These are phyloP conservation scores for Thermochaetoides dissita DNA, from an alignment of 2,329 filamentous ascomycete species.

Conservation along the genomic window DNA sequence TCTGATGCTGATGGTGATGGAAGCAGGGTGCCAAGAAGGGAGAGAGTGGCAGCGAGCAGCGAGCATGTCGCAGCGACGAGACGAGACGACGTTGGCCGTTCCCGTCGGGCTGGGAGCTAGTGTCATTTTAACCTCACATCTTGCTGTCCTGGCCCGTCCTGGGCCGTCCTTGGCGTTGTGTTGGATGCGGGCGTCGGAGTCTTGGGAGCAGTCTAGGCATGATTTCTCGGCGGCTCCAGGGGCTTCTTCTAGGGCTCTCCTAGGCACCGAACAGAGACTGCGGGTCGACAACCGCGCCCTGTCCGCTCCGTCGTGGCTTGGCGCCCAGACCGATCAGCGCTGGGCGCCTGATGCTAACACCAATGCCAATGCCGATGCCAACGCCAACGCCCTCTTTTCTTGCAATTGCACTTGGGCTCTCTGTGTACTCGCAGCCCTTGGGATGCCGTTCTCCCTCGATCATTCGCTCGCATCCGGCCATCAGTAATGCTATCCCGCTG, in stretches of 20 bases:
- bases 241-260: too few relatives aligned
- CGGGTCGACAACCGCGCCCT: constrained; percentile 4
- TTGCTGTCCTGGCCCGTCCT: neutral
- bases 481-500: neutral
- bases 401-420: neutral
- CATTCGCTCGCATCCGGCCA: neutral
- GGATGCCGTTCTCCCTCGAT: too few relatives aligned
- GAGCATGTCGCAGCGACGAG: neutral
- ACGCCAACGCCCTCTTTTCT: neutral
- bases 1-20: neutral
- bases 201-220: constrained; percentile 8
- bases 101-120: constrained; percentile 1
- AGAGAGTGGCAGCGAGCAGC: neutral
- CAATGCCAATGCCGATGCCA: too few relatives aligned
- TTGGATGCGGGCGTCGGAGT: constrained; percentile 2
- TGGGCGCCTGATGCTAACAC: too few relatives aligned
- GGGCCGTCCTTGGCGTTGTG: constrained; percentile 8
- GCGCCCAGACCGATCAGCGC: constrained; percentile 12
- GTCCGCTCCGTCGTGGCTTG: constrained; percentile 5
- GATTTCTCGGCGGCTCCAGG: constrained; percentile 7
- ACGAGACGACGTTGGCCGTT: neutral
- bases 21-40: too few relatives aligned
- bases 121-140: constrained; percentile 8
- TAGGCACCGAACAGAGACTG: too few relatives aligned
- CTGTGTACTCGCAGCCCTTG: neutral